phyloP scores from a whole-genome alignment of 352 stramenopile species.

The Phytophthora pisi region DNA sequence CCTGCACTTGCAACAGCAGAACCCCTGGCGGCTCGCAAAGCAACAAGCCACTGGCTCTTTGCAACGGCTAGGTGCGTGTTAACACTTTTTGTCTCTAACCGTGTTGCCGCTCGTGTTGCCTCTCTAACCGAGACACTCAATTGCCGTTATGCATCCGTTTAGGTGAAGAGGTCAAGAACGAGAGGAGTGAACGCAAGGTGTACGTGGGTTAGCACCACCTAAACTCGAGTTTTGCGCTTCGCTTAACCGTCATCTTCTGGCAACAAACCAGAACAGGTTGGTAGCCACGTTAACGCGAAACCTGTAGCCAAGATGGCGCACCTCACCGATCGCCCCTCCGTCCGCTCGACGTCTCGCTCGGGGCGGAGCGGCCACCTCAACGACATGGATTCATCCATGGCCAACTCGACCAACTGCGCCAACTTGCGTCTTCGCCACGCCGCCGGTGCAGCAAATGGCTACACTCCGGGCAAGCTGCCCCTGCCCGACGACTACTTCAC shows the following conservation, averaged over 20 bases:
- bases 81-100: not conserved
- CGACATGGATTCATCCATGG: conserved; percentile 22
- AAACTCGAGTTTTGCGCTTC: not conserved
- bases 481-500: conserved; percentile 76
- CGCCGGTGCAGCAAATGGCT: conserved; percentile 19
- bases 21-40: not conserved
- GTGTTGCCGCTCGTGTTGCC: too few relatives aligned
- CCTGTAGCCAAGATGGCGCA: not conserved
- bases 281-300: conserved; percentile 1
- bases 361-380: conserved; percentile 11
- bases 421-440: conserved; percentile 37
- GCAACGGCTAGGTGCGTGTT: not conserved
- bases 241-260: not conserved
- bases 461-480: conserved; percentile 45
- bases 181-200: not conserved
- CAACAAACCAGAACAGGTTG: not conserved
- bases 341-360: conserved; percentile 20
- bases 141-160: not conserved
- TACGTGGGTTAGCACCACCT: not conserved
- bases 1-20: not conserved
- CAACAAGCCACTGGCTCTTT: not conserved
- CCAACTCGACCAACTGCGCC: conserved; percentile 29
- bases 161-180: not conserved
- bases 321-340: conserved; percentile 4
- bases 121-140: not conserved